Evolutionary conservation across 306 rosid genomes (phyloP), one percentile per base, ranked within the genome.

Genomic region (Pterocarpus santalinus): DNA sequence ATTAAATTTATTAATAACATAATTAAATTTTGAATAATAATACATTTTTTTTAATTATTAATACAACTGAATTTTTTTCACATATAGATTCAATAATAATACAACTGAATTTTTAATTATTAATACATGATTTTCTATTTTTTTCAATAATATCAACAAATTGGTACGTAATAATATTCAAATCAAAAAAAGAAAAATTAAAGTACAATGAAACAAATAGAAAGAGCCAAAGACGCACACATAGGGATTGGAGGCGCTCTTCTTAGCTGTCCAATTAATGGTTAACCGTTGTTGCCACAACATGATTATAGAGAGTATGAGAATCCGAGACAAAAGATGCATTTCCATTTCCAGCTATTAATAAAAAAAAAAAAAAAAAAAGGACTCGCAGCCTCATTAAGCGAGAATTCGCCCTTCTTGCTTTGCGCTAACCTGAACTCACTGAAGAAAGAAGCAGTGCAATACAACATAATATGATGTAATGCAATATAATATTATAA

Each of bases 351-450:
- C 53, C 65, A 4, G 71, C 35, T 60, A 65, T 7, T 2, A 44
- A 44, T 7, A 44, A 44, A 8, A 6, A 44, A 44, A 5, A 6
- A 44, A 10, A 7, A 7, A 46, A 47, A 17, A 65, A 75, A 46
- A 34, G 73, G 65, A 78, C 67, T 63, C 13, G 10, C 12, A 46
- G 53, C 53, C 17, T 66, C 68, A 56, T 51, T 8, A 58, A 10
- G 49, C 56, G 2, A 28, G 39, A 51, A 52, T 52, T 72, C 46
- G 1, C 83, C 6, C 17, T 39, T 15, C 35, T 22, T 49, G 38
- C 67, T 72, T 68, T n/a, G 60, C 80, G 65, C 73, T 79, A 64
- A 61, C 64, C 84, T 46, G 16, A 11, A 53, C 67, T 81, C 73
- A 39, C 75, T 49, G 8, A 3, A 1, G 15, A 62, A 38, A 8